These are phyloP conservation scores for Collybiopsis confluens DNA, from an alignment of 768 basidiomycete species.

Conservation along the genomic window DNA sequence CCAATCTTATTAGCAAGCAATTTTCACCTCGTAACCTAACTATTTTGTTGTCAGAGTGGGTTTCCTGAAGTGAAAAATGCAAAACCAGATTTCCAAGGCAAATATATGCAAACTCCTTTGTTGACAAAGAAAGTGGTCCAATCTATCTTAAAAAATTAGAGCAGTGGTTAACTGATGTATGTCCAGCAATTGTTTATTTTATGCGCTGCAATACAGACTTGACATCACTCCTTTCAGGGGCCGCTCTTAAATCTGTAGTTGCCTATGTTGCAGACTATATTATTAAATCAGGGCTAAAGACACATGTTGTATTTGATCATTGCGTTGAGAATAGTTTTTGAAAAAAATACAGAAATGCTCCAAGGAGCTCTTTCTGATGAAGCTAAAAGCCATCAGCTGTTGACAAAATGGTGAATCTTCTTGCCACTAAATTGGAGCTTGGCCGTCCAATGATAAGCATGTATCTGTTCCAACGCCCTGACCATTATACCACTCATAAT, in stretches of 20 bases:
- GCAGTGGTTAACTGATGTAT: constrained; percentile 12
- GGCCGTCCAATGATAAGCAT: neutral
- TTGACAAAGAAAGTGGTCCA: constrained; percentile 16
- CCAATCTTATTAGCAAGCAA: no score
- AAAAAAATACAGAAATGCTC: constrained; percentile 1
- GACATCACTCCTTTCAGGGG: constrained; percentile 20
- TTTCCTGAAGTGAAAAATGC: no score
- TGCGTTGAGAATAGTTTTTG: constrained; percentile 11
- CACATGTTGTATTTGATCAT: constrained; percentile 21
- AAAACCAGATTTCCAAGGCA: constrained; percentile 21
- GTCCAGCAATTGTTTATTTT: neutral
- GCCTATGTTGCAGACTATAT: constrained; percentile 27
- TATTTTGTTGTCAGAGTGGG: no score
- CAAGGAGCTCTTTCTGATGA: neutral
- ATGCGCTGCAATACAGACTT: constrained; percentile 14
- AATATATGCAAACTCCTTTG: constrained; percentile 2
- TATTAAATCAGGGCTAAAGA: constrained; percentile 21
- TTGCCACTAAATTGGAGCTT: constrained; percentile 9
- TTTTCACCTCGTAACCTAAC: no score
- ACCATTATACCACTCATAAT: constrained; percentile 17
- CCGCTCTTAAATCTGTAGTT: constrained; percentile 18
- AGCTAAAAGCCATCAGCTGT: constrained; percentile 12
- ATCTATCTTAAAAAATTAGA: constrained; percentile 18
- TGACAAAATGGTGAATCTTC: constrained; percentile 16
- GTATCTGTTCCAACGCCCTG: constrained; percentile 3